phyloP scores from a whole-genome alignment of 1,139 yeast genomes.

The Diutina neorugosa region DNA sequence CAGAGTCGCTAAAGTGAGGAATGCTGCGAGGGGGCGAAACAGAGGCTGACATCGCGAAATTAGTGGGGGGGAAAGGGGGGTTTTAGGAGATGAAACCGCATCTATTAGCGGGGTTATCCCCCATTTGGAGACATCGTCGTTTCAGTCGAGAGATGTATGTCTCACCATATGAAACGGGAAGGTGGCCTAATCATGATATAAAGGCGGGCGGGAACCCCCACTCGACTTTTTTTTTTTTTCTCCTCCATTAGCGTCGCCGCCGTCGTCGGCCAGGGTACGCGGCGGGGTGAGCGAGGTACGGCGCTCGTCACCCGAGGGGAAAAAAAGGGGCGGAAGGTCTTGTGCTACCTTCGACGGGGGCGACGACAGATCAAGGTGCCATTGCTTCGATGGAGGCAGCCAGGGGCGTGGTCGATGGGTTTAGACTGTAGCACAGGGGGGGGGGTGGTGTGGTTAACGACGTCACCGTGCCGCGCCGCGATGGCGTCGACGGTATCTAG shows the following conservation, averaged over 20 bases:
- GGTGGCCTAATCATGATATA: no score
- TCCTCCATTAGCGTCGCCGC: no score
- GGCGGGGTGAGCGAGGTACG: background rate
- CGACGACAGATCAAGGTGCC: no score
- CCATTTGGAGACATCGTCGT: background rate
- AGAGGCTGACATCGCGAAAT: background rate
- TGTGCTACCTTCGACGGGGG: background rate
- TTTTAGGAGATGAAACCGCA: background rate
- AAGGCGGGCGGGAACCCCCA: background rate
- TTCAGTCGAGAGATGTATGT: no score
- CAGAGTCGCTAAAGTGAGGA: background rate
- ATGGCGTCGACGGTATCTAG: no score
- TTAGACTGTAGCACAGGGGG: no score
- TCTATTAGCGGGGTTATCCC: background rate
- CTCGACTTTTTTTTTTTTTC: background rate
- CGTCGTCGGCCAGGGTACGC: background rate
- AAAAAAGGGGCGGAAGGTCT: no score
- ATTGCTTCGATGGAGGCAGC: no score
- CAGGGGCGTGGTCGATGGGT: no score
- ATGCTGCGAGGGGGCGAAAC: background rate
- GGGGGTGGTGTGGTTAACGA: no score
- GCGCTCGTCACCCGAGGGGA: background rate
- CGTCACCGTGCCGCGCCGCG: background rate
- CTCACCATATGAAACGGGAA: no score
- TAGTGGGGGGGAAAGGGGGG: background rate